These are phyloP conservation scores for Pyricularia sp. DNA, from an alignment of 2,329 filamentous ascomycete genomes.

Conservation along the genomic window DNA sequence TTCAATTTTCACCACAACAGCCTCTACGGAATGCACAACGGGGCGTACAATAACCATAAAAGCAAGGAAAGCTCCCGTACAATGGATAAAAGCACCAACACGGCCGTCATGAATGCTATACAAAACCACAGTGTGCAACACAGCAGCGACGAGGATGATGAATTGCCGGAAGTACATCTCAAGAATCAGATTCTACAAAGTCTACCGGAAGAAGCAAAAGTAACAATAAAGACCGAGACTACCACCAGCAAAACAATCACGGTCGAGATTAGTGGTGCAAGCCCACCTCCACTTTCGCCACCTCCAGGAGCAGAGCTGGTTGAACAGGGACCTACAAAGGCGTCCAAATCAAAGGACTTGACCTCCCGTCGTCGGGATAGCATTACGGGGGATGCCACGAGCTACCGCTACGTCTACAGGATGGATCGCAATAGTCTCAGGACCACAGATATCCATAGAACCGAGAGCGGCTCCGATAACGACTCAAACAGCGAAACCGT, in stretches of 20 bases:
- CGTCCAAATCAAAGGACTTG: not conserved
- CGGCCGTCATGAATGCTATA: constrained; percentile 22
- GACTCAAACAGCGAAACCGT: constrained; percentile 7
- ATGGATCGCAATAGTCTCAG: constrained; percentile 35
- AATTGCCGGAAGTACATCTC: constrained; percentile 31
- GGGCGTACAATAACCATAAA: constrained; percentile 9
- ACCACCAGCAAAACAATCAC: constrained; percentile 51
- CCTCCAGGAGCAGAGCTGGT: constrained; percentile 47
- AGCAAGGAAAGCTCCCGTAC: constrained; percentile 12
- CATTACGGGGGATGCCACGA: constrained; percentile 11
- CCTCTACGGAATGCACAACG: constrained; percentile 18
- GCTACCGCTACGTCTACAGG: constrained; percentile 46
- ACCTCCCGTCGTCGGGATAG: not conserved
- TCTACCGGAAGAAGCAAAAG: constrained; percentile 40
- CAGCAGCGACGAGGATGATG: constrained; percentile 25
- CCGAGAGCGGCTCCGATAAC: constrained; percentile 10
- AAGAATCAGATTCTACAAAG: constrained; percentile 42
- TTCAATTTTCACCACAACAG: constrained; percentile 8
- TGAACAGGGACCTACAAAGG: constrained; percentile 26
- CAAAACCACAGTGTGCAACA: constrained; percentile 15
- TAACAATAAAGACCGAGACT: constrained; percentile 46
- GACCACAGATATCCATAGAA: constrained; percentile 20
- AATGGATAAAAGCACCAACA: constrained; percentile 11
- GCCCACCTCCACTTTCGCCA: constrained; percentile 36
- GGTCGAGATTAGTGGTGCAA: constrained; percentile 46